Evolutionary conservation across 495 filamentous ascomycete genomes (phyloP), one percentile per base, ranked within the genome.

Genomic region (Aspergillus indologenus): DNA sequence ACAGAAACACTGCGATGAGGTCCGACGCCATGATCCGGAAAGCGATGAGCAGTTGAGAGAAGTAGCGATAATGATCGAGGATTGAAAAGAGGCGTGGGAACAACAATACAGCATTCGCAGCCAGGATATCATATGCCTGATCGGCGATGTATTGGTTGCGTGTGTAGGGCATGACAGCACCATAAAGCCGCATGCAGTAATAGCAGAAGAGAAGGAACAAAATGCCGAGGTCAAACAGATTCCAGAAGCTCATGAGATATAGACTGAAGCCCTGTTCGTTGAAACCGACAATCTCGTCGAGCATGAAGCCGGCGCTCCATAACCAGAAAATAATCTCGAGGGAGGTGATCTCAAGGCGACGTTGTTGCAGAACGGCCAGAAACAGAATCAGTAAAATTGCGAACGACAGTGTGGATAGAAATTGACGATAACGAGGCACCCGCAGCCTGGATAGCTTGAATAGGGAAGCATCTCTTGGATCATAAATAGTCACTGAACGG

Each of bases 201-300:
- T 96, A 96, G 29, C 88, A 83, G 63, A 93, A 84, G 59, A 96
- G 83, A 40, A 97, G 79, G n/a, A 94, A 70, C 50, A 96, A 71
- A 56, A 96, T 96, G 5, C 90, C 91, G 44, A 96, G 74, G 65
- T 97, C 92, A 67, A 97, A 96, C 19, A 91, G 80, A 69, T 97
- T 97, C 92, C 92, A 96, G 69, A 96, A 90, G 69, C 90, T 95
- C 87, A 96, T 91, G 62, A 96, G 87, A 73, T 96, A 97, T 11
- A 97, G 81, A 52, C 91, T 91, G 68, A 96, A 94, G 7, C 92
- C 92, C 66, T 95, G 89, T 67, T 96, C 91, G 62, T 90, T 93
- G 78, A 95, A 95, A 7, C 90, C 90, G 26, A 94, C 89, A 45
- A 96, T 79, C 70, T 96, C 91, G 65, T 95, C 91, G n/a, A 97